Evolutionary conservation across 2,329 filamentous ascomycete species (phyloP).

Genomic region (Atkinsonella hypoxylon): DNA sequence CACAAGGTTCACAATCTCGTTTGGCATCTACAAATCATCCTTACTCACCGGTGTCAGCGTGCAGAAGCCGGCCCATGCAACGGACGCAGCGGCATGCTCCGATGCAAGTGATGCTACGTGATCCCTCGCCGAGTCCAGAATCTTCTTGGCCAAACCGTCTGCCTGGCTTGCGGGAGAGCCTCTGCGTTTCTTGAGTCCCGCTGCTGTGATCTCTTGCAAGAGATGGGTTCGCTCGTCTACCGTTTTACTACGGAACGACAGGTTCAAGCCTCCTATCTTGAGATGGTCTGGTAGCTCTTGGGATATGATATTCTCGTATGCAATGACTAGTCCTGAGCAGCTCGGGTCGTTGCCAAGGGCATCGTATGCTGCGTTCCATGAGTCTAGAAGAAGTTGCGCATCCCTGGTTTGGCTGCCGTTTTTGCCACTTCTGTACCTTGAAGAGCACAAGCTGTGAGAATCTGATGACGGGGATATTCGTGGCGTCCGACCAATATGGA

Average conservation of each 20-base stretch:
- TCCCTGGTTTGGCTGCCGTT: neutral
- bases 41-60: constrained; percentile 23
- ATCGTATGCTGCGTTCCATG: constrained; percentile 26
- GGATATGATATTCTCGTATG: constrained; percentile 24
- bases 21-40: neutral
- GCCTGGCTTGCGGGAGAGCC: constrained; percentile 16
- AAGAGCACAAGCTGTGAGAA: neutral
- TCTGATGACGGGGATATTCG: neutral
- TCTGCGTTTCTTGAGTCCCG: constrained; percentile 18
- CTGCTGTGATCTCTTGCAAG: constrained; percentile 18
- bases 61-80: constrained; percentile 25
- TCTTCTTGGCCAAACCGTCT: constrained; percentile 16
- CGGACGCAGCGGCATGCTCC: constrained; percentile 16
- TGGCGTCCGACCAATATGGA: neutral
- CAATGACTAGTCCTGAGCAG: constrained; percentile 19
- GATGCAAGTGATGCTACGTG: constrained; percentile 16
- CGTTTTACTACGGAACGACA: constrained; percentile 11
- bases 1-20: neutral
- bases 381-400: constrained; percentile 12
- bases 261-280: constrained; percentile 18
- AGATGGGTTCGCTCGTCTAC: constrained; percentile 17
- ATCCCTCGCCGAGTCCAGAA: constrained; percentile 17
- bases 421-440: neutral
- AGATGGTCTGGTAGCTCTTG: constrained; percentile 22
- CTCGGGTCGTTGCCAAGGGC: constrained; percentile 17